These are phyloP conservation scores for Venturia pyrina DNA, from an alignment of 2,329 filamentous ascomycete genomes.

Conservation along the genomic window DNA sequence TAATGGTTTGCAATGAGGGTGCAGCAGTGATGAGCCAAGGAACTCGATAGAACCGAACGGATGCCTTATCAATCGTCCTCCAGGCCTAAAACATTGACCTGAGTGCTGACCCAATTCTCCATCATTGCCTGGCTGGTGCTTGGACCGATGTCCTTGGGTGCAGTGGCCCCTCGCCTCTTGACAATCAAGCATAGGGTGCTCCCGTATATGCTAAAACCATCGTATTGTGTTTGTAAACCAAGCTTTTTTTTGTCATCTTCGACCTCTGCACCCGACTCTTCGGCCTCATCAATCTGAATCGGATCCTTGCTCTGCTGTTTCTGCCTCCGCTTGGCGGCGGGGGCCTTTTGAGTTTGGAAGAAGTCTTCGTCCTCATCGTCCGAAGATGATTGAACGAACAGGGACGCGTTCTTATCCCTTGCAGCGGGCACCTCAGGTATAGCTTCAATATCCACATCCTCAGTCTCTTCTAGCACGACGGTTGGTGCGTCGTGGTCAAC, in stretches of 20 bases:
- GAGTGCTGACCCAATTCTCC: slow-evolving; percentile 33
- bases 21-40: background rate
- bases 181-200: slow-evolving; percentile 86
- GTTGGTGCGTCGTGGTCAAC: slow-evolving; percentile 30
- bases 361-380: slow-evolving; percentile 16
- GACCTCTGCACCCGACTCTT: slow-evolving; percentile 15
- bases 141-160: slow-evolving; percentile 14
- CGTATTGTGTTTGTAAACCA: slow-evolving; percentile 75
- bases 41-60: background rate
- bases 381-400: slow-evolving; percentile 10
- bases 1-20: background rate
- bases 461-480: slow-evolving; percentile 51
- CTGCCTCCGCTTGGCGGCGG: background rate
- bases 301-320: background rate
- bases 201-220: slow-evolving; percentile 93
- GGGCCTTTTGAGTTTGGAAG: background rate
- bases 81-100: slow-evolving; percentile 21
- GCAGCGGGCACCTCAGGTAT: slow-evolving; percentile 15
- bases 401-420: slow-evolving; percentile 13
- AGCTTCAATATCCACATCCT: slow-evolving; percentile 37
- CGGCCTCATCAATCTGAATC: background rate
- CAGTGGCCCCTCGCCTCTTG: slow-evolving; percentile 48
- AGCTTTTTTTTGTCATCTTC: slow-evolving; percentile 86
- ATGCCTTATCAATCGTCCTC: slow-evolving; percentile 18
- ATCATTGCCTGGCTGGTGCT: slow-evolving; percentile 29